phyloP scores from a whole-genome alignment of 176 grass and related monocot genomes.

The Pontederia crassipes region DNA sequence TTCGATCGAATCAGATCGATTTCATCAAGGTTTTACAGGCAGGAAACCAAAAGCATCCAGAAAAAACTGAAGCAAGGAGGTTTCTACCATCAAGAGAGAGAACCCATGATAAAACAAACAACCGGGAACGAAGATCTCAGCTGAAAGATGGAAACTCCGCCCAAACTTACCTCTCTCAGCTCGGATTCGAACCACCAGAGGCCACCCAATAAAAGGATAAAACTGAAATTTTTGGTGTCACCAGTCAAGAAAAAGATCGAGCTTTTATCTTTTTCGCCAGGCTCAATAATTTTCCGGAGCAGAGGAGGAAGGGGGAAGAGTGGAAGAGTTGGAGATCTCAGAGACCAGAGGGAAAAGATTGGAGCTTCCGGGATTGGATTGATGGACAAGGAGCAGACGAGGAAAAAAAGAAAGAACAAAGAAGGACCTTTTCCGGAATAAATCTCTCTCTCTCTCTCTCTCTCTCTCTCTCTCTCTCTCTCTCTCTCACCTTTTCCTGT shows the following conservation, averaged over 20 bases:
- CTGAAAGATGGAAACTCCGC: background rate
- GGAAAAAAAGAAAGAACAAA: background rate
- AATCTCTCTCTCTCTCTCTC: background rate
- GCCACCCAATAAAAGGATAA: background rate
- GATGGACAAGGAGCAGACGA: background rate
- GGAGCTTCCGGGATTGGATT: background rate
- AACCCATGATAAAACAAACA: background rate
- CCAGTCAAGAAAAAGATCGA: no score
- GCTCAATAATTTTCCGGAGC: no score
- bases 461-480: background rate
- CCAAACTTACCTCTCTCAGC: background rate
- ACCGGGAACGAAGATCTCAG: background rate
- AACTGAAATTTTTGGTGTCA: background rate
- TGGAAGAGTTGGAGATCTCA: background rate
- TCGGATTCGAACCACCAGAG: constrained; percentile 1
- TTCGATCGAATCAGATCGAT: constrained; percentile 9
- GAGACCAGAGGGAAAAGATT: background rate
- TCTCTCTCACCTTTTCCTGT: background rate
- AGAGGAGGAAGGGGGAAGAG: background rate
- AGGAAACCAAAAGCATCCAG: background rate
- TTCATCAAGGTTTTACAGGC: background rate
- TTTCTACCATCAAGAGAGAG: background rate
- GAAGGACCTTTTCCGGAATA: background rate
- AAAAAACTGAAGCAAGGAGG: background rate
- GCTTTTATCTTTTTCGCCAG: no score